Base-by-base conservation (phyloP, 2,329 filamentous ascomycete genomes). In the Sporothrix variecibatus region DNA sequence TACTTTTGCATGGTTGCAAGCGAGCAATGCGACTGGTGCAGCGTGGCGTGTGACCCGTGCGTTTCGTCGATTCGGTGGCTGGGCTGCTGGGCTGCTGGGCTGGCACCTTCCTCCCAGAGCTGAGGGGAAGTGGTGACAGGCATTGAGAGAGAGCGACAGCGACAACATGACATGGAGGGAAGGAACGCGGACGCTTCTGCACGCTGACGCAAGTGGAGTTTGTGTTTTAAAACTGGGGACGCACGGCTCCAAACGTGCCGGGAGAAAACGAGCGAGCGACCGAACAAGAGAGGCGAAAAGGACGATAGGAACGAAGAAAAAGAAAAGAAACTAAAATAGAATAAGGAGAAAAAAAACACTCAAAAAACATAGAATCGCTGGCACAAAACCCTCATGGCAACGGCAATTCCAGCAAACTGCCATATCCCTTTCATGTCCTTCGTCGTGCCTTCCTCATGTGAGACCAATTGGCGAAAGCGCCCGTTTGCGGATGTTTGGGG, bases 181-280 rank as follows among this genome's bases (percentile, higher is more conserved):
- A 60, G 69, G 69, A 71, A 56, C 28, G 51, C 46, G 51, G 51
- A 23, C 34, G 31, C 58, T 65, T 38, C 71, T 72, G 71, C 71
- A 72, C 71, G 46, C 71, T 72, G 71, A 72, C 71, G 71, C 71
- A 72, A 65, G 71, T 65, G 71, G 43, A 56, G 71, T n/a, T 28
- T 12, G 23, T 23, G 34, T 46, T 31, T 67, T 46, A 31, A 49
- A 68, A 51, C 65, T 68, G 65, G 69, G 26, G 69, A 26, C 20
- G 49, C 40, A 46, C 53, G 56, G 53, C 53, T 34, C 2, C 12
- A 58, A 43, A 7, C 26, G 23, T 49, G 23, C 69, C 56, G 56
- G 46, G 46, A 71, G 51, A 60, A 40, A 71, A 40, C 68, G 68
- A 71, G 69, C 38, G 38, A 60, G 26, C 53, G 23, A 34, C 53